Percentiles rank a stretch among this genome's conserved stretches.
Conservation (phyloP, 805 yeast genomes). For the Barnettozyma siamensis region DNA sequence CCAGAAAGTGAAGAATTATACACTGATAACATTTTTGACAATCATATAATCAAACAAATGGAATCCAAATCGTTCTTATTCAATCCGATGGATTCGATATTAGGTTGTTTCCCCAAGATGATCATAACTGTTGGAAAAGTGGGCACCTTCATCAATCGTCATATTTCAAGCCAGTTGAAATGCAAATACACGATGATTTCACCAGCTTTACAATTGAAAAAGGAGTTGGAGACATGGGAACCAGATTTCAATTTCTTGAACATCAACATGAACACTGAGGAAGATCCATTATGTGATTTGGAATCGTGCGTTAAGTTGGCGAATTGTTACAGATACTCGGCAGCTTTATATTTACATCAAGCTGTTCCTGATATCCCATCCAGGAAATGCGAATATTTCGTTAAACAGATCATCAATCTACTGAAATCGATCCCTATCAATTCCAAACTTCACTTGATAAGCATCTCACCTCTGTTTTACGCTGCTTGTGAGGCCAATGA, state of each 20-base stretch:
- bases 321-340: constrained; percentile 1
- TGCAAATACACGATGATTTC: background rate
- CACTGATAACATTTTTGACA: constrained; percentile 1
- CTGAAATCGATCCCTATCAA: background rate
- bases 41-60: background rate
- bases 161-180: background rate
- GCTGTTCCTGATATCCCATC: constrained; percentile 1
- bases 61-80: background rate
- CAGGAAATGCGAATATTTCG: background rate
- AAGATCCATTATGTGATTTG: constrained; percentile 3
- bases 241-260: background rate
- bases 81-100: constrained; percentile 1
- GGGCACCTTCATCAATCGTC: background rate
- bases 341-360: background rate
- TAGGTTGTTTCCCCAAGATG: background rate
- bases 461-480: constrained; percentile 1
- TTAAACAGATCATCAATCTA: background rate
- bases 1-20: background rate
- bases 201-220: background rate
- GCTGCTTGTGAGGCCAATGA: constrained; percentile 1
- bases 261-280: background rate
- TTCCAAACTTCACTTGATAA: constrained; percentile 1
- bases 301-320: constrained; percentile 2
- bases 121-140: background rate
- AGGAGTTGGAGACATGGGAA: background rate